Percentiles rank a stretch among this genome's conserved stretches.
Conservation (phyloP, 495 filamentous ascomycete genomes). For the Trichodelitschia bisporula region DNA sequence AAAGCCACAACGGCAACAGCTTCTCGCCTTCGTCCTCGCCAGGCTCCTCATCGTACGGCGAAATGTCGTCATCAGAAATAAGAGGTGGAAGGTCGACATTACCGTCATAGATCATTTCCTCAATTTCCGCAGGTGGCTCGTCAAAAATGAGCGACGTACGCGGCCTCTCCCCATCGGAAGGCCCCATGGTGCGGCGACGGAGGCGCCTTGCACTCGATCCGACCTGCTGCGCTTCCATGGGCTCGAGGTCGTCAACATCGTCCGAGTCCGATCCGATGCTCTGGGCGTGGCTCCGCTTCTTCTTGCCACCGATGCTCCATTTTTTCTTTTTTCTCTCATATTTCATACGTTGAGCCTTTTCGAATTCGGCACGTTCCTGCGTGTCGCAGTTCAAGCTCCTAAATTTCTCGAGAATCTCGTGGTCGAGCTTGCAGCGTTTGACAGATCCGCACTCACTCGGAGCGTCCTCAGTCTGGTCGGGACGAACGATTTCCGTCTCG, state of each 20-base stretch:
- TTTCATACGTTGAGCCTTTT: constrained; percentile 7
- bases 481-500: constrained; percentile 13
- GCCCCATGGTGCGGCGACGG: constrained; percentile 10
- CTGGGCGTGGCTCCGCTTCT: constrained; percentile 13
- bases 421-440: constrained; percentile 3
- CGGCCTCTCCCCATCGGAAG: too few relatives aligned
- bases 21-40: too few relatives aligned
- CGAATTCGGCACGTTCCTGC: constrained; percentile 4
- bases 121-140: too few relatives aligned
- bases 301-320: constrained; percentile 11
- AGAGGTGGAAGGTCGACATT: too few relatives aligned
- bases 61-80: too few relatives aligned
- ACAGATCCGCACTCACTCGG: constrained; percentile 7
- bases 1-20: too few relatives aligned
- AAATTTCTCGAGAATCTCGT: constrained; percentile 6
- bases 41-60: too few relatives aligned
- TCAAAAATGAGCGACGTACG: constrained; percentile 10
- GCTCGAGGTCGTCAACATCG: constrained; percentile 9
- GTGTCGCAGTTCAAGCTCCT: constrained; percentile 5
- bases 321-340: constrained; percentile 12
- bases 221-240: constrained; percentile 8
- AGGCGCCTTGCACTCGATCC: constrained; percentile 11
- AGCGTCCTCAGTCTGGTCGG: constrained; percentile 14
- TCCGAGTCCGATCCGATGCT: constrained; percentile 14
- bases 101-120: too few relatives aligned